A percentile compares a stretch with the other conserved stretches of the same genome.
phyloP scores from a whole-genome alignment of 805 yeast species.

The Cyberlindnera saturnus region DNA sequence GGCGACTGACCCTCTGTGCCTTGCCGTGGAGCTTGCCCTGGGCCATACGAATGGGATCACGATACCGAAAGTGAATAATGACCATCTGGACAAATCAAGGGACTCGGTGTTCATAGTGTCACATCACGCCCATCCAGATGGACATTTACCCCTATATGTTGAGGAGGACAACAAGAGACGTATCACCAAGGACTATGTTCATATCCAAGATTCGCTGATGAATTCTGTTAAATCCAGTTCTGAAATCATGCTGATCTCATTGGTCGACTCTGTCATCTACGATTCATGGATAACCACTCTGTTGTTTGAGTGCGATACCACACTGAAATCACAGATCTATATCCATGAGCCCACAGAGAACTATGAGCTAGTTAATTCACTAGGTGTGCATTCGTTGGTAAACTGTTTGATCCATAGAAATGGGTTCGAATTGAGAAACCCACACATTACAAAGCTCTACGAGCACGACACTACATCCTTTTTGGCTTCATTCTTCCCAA shows the following conservation, averaged over 20 bases:
- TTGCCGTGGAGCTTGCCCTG: slow-evolving; percentile 40
- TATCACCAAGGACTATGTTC: slow-evolving; percentile 30
- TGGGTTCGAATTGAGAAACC: slow-evolving; percentile 33
- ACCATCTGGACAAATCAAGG: slow-evolving; percentile 8
- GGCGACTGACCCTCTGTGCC: slow-evolving; percentile 57
- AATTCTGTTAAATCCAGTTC: slow-evolving; percentile 26
- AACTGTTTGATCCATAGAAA: slow-evolving; percentile 25
- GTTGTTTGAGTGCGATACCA: slow-evolving; percentile 18
- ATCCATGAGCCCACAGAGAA: slow-evolving; percentile 10
- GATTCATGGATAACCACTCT: slow-evolving; percentile 42
- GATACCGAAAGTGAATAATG: slow-evolving; percentile 31
- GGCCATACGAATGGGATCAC: slow-evolving; percentile 37
- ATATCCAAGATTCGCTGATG: slow-evolving; percentile 31
- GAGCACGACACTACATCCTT: slow-evolving; percentile 1
- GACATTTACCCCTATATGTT: slow-evolving; percentile 48
- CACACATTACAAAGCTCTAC: slow-evolving; percentile 19
- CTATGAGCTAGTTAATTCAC: slow-evolving; percentile 5
- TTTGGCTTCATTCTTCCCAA: slow-evolving; percentile 6
- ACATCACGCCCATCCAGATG: slow-evolving; percentile 41
- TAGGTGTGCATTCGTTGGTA: slow-evolving; percentile 13
- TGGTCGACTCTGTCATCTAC: slow-evolving; percentile 42
- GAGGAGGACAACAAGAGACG: slow-evolving; percentile 38
- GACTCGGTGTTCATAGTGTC: slow-evolving; percentile 40
- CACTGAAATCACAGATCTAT: slow-evolving; percentile 21
- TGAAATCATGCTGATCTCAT: slow-evolving; percentile 31